phyloP scores from a whole-genome alignment of 2,329 filamentous ascomycete species.

The Tolypocladium album region DNA sequence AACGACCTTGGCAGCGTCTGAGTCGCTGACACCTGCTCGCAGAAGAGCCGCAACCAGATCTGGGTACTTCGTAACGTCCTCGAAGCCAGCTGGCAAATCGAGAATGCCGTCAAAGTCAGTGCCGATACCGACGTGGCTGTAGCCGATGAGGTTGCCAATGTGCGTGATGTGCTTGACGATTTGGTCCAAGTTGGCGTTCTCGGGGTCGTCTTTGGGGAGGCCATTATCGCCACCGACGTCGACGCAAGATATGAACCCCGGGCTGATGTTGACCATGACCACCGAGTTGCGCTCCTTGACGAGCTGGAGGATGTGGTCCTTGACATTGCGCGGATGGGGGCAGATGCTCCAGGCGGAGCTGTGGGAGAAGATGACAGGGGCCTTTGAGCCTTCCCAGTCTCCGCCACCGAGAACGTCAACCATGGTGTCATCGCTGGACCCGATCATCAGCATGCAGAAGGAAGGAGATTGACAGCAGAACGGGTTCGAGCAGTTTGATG shows the following conservation, averaged over 20 bases:
- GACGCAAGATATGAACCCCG: constrained; percentile 71
- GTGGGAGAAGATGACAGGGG: constrained; percentile 84
- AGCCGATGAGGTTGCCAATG: constrained; percentile 75
- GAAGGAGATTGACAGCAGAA: not conserved
- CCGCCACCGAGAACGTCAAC: constrained; percentile 62
- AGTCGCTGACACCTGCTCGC: constrained; percentile 60
- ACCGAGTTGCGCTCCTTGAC: constrained; percentile 64
- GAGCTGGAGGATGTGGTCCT: constrained; percentile 68
- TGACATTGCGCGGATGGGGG: constrained; percentile 83
- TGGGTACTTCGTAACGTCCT: constrained; percentile 79
- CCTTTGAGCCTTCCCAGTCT: constrained; percentile 60
- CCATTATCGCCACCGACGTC: constrained; percentile 47
- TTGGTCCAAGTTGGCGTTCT: constrained; percentile 63
- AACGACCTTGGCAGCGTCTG: constrained; percentile 62
- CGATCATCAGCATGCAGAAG: not conserved
- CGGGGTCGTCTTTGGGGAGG: constrained; percentile 55
- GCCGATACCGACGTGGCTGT: constrained; percentile 77
- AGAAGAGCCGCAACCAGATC: constrained; percentile 67
- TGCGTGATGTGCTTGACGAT: constrained; percentile 74
- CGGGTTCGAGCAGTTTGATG: not conserved
- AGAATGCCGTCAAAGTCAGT: constrained; percentile 80
- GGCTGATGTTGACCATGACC: constrained; percentile 86
- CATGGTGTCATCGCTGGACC: constrained; percentile 64
- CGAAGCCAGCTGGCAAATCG: constrained; percentile 58
- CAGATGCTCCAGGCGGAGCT: constrained; percentile 73